Conservation (phyloP, 2,329 filamentous ascomycete genomes). For the Ophiostoma tasmaniense region DNA sequence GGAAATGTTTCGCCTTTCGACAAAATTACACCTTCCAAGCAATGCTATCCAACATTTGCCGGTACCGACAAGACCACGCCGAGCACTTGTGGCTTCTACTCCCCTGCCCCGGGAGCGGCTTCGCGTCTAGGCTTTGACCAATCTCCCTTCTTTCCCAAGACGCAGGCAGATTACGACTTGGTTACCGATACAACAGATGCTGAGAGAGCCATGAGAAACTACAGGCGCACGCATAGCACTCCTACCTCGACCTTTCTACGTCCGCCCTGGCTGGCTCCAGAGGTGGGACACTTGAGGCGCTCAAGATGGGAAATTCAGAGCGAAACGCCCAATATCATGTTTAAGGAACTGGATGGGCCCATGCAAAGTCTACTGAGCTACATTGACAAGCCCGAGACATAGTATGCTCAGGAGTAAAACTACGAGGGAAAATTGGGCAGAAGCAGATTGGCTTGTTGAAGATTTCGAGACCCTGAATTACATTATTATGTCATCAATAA, state of each 20-base stretch:
- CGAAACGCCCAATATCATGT: neutral
- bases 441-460: neutral
- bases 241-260: neutral
- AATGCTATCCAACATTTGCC: neutral
- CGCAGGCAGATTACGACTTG: neutral
- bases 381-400: conserved; percentile 7
- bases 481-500: neutral
- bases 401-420: neutral
- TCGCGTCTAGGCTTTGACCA: neutral
- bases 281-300: no score
- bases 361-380: neutral
- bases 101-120: neutral
- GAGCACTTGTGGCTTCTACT: neutral
- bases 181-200: neutral
- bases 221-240: neutral
- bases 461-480: neutral
- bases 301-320: neutral
- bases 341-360: neutral
- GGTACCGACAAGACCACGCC: neutral
- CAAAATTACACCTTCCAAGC: neutral
- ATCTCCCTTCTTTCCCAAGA: conserved; percentile 13
- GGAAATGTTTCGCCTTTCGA: neutral
- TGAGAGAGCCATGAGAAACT: neutral
- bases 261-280: neutral
- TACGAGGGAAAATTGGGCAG: neutral